Evolutionary conservation across 202 grass and related monocot genomes (phyloP).

Genomic region (Schoenoplectus triqueter): DNA sequence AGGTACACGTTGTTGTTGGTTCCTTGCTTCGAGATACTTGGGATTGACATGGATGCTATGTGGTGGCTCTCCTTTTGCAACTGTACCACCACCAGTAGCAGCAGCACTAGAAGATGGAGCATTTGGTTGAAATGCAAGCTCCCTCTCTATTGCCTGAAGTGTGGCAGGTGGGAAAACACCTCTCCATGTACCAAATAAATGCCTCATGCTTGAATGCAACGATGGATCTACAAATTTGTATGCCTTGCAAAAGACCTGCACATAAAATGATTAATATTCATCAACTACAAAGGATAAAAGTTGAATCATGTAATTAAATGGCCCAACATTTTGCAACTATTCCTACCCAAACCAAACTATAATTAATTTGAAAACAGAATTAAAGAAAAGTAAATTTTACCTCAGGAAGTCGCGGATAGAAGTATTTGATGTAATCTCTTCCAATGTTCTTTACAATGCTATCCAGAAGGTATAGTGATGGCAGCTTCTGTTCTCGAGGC

Average conservation of each 20-base stretch:
- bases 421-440: constrained; percentile 94
- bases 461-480: constrained; percentile 93
- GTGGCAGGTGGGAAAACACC: constrained; percentile 75
- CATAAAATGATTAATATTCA: too few relatives aligned
- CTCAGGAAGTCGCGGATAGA: constrained; percentile 79
- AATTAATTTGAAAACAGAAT: constrained; percentile 19
- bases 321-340: neutral
- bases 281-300: neutral
- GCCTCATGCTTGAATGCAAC: constrained; percentile 91
- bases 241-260: constrained; percentile 93
- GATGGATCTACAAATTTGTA: constrained; percentile 88
- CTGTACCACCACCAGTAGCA: constrained; percentile 24
- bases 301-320: neutral
- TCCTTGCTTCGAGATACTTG: constrained; percentile 92
- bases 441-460: constrained; percentile 99
- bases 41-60: constrained; percentile 97
- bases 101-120: constrained; percentile 61
- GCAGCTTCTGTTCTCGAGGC: constrained; percentile 86
- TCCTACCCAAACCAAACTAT: constrained; percentile 25
- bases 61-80: constrained; percentile 52
- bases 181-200: constrained; percentile 99
- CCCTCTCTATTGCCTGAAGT: constrained; percentile 87
- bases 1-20: constrained; percentile 54
- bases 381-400: constrained; percentile 33
- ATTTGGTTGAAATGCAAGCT: constrained; percentile 74